Base-by-base conservation (phyloP, 805 yeast species). In the Cyberlindnera euphorbiae region DNA sequence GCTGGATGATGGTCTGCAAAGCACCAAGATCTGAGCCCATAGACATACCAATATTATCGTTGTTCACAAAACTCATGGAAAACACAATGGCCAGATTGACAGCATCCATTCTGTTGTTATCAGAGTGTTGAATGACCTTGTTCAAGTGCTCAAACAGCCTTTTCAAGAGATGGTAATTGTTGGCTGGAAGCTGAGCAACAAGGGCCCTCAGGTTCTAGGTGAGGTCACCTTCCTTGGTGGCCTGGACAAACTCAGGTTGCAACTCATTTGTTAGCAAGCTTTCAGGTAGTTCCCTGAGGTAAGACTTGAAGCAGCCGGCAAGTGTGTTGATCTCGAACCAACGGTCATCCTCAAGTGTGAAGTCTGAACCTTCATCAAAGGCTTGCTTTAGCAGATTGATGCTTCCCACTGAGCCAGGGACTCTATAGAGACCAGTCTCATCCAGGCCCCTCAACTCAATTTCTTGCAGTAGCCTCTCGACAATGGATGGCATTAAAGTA, bases 31-130 rank as follows among this genome's bases (percentile, higher is more conserved):
- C 71, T 9, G 73, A 58, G 12, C 77, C 73, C 63, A 71, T 72
- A 30, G 68, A 63, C 13, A 51, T 50, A 12, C 67, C 67, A 23
- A 66, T 46, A 41, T 60, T 63, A 26, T 64, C 71, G 47, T 64
- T 68, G 45, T 64, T 60, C 46, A 76, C 57, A 47, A 75, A 72
- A 58, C 79, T 73, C 78, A 77, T 77, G 5, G 81, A 70, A 51
- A 90, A 82, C 6, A 90, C 96, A 37, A 94, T 90, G 5, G 96
- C 95, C 52, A 90, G 63, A 55, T 90, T 90, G 2, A 87, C 79
- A 3, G 95, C 76, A 38, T 82, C 85, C 97, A 90, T 90, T 56
- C 79, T 79, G 62, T 90, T 90, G 31, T 62, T 63, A 9, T 73
- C 78, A 30, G 80, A 78, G 52, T 77, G 78, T 40, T 71, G 71